Percentiles rank a stretch among this genome's conserved stretches.
phyloP scores from a whole-genome alignment of 1,139 yeast species.

The Geotrichum klebahnii region DNA sequence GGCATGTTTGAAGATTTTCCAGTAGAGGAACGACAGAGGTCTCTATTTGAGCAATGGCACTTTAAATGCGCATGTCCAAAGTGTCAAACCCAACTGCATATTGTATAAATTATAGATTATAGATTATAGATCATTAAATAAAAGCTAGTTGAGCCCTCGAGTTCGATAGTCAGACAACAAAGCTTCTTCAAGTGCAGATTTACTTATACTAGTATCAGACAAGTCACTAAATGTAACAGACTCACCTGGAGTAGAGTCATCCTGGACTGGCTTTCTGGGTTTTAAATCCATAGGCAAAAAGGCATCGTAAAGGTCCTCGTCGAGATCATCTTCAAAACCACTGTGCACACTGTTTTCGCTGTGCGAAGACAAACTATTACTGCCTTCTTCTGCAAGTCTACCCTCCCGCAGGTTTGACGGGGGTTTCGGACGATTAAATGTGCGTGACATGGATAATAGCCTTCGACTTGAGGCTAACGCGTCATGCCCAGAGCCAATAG shows the following conservation, averaged over 20 bases:
- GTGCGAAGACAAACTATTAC: neutral
- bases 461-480: constrained; percentile 16
- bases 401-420: constrained; percentile 6
- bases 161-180: constrained; percentile 12
- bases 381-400: constrained; percentile 8
- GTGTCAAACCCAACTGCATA: constrained; percentile 8
- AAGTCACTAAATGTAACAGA: constrained; percentile 26
- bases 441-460: constrained; percentile 24
- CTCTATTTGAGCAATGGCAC: constrained; percentile 55
- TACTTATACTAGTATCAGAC: constrained; percentile 41
- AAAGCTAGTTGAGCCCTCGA: neutral
- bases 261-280: constrained; percentile 2
- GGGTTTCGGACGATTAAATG: constrained; percentile 8
- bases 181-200: constrained; percentile 48
- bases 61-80: constrained; percentile 52
- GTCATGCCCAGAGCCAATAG: neutral
- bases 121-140: neutral
- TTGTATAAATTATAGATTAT: neutral
- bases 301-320: constrained; percentile 18
- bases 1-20: constrained; percentile 50
- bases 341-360: constrained; percentile 1
- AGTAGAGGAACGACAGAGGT: constrained; percentile 44
- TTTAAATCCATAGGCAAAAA: constrained; percentile 10
- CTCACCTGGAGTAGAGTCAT: neutral
- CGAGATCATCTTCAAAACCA: constrained; percentile 18